A percentile compares a stretch with the other conserved stretches of the same genome.
Conservation (phyloP, 2,329 filamentous ascomycete genomes). For the Sporothrix phasma region DNA sequence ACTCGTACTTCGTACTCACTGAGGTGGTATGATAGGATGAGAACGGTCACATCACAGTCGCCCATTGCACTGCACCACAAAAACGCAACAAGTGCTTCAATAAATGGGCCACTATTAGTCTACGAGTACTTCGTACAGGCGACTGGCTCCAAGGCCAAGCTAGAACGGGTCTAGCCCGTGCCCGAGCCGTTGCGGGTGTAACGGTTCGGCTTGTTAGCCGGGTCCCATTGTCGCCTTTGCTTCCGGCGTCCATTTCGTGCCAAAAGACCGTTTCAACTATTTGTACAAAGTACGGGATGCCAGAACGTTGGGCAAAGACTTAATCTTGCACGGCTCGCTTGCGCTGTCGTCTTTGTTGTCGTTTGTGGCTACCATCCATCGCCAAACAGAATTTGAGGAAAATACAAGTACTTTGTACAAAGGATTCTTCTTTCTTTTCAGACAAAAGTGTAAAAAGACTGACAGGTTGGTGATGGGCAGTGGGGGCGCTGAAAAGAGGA, state of each 20-base stretch:
- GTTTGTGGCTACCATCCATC: background rate
- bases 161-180: background rate
- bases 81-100: too few relatives aligned
- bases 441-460: background rate
- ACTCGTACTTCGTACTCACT: too few relatives aligned
- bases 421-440: too few relatives aligned
- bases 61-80: background rate
- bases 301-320: background rate
- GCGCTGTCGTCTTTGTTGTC: background rate
- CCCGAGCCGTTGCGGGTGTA: background rate
- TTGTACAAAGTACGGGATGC: background rate
- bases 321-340: background rate
- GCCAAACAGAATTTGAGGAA: too few relatives aligned
- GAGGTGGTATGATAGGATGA: too few relatives aligned
- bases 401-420: too few relatives aligned
- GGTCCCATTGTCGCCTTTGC: background rate
- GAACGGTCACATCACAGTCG: background rate
- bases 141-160: background rate
- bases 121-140: too few relatives aligned
- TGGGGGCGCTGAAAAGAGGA: background rate
- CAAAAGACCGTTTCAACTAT: background rate
- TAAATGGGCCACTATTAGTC: too few relatives aligned
- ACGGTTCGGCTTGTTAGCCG: conserved; percentile 4
- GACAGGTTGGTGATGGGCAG: background rate
- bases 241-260: background rate